Evolutionary conservation across 352 stramenopile species (phyloP), one percentile per base, ranked within the genome.

Genomic region (Phytophthora tubulina): DNA sequence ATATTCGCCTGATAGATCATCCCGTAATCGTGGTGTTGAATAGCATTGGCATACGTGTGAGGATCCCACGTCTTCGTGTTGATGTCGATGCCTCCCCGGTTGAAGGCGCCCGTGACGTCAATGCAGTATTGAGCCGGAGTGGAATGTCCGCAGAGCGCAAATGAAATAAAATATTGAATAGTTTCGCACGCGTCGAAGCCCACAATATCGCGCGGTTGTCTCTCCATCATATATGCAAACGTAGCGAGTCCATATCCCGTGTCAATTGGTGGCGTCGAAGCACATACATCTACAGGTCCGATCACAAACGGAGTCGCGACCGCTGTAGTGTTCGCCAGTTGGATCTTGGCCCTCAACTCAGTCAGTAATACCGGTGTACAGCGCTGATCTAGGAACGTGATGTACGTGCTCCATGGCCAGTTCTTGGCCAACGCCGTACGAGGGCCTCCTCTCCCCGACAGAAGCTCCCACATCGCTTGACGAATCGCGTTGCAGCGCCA

Each of bases 321-420:
- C n/a, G n/a, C n/a, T n/a, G n/a, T 35, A 8, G 67, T 39, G 13
- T 76, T 75, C 7, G 30, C 62, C 32, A 72, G 55, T 50, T 72
- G 46, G 53, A 73, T 75, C n/a, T 67, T 58, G 9, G 30, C 38
- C 8, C 38, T 66, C 60, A 75, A 87, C n/a, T 78, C 31, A 0
- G 70, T 55, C 2, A 94, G 45, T 56, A 90, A 79, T 33, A 38
- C 38, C 6, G 64, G 63, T 31, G 82, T 80, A 54, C 86, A 94
- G 27, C 86, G 82, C 60, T 86, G 79, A 33, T 94, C 86, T 61
- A 92, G 69, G 81, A 85, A 92, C 31, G 86, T 91, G 46, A 93
- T 73, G 38, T 91, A 69, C 15, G 65, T 67, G 50, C 83, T 92
- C 85, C 86, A 94, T 2, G 73, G 59, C 63, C 56, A 50, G 45